Evolutionary conservation across 2,329 filamentous ascomycete species (phyloP), one percentile per base, ranked within the genome.

Genomic region (Colletotrichum coccodes): DNA sequence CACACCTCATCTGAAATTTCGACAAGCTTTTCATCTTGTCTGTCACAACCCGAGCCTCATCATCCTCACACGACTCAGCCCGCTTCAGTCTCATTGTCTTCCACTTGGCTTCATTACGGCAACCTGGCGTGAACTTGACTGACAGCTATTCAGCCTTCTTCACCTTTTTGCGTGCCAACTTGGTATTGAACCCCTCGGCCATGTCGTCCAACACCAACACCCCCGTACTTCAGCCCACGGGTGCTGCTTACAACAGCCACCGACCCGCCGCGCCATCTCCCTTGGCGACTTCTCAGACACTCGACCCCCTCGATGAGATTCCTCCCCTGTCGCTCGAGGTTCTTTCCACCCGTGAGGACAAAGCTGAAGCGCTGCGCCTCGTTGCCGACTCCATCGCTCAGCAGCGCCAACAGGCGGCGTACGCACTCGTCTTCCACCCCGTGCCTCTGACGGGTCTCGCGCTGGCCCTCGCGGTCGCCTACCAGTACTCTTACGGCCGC

Each of bases 351-450:
- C 82, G 88, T 57, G 77, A 84, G 59, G 91, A 94, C 77, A 90
- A 91, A 76, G 81, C 90, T 71, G 86, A 89, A 64, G 91, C 91
- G 21, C 84, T 97, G 59, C 87, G 88, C 71, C 87, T 97, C 23
- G 86, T 97, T 44, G 91, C 94, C 70, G 93, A 95, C 79, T 94
- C 91, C 67, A 88, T 97, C 57, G 92, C 93, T 40, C 92, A 97
- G 80, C 94, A 96, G 83, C 90, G 92, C 70, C 91, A 94, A 76
- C 81, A 86, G 9, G 89, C 92, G 23, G 88, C 90, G 47, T 82
- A 83, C 62, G 82, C 88, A 71, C 82, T 96, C 67, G 83, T 93
- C 70, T 88, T 87, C 73, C 89, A 94, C 79, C 89, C 88, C 0
- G 77, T 87, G 28, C 82, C 84, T 57, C 76, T 90, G 16, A 80